Evolutionary conservation across 1,284 basidiomycete genomes (phyloP), one percentile per base, ranked within the genome.

Genomic region (Puccinia triticina): DNA sequence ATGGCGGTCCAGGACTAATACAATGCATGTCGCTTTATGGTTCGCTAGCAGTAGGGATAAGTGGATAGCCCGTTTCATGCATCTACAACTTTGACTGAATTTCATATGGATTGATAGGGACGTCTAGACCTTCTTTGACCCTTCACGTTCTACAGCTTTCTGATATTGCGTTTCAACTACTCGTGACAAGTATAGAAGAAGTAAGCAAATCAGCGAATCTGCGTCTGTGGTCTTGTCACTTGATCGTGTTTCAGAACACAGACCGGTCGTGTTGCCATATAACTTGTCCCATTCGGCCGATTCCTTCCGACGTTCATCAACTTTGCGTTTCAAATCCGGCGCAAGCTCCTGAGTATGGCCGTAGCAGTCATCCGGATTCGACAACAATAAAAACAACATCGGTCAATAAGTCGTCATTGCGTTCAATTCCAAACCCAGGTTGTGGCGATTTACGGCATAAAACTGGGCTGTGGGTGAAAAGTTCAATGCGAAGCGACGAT

Each of bases 261-360:
- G 18, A 77, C 76, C 76, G 12, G 76, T 50, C 1, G 61, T 77
- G 34, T 77, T 77, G 23, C 76, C 76, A 21, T 77, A 77, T 4
- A 67, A 29, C 55, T 77, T 77, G 46, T 77, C 76, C 76, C 76
- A 77, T 77, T 77, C 76, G 0, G 46, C 61, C n/a, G 76, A 64
- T 66, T 77, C 3, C 29, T 66, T 64, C 26, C 76, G 76, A 23
- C 76, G 76, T 46, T 66, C 43, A 50, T 77, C 76, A 0, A 77
- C 76, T 53, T 77, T 77, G 0, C 29, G 59, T 23, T 77, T 77
- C 61, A 77, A 34, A 53, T 77, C 76, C 0, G 76, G 76, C 40
- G 76, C 76, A 34, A 77, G 61, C 26, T 66, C 76, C 76, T 77
- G 32, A 7, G 23, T 5, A 0, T 32, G 32, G 12, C 43, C 34